A percentile compares a stretch with the other conserved stretches of the same genome.
These are phyloP conservation scores for Kokia cookei DNA, from an alignment of 441 rosid species.

Conservation along the genomic window DNA sequence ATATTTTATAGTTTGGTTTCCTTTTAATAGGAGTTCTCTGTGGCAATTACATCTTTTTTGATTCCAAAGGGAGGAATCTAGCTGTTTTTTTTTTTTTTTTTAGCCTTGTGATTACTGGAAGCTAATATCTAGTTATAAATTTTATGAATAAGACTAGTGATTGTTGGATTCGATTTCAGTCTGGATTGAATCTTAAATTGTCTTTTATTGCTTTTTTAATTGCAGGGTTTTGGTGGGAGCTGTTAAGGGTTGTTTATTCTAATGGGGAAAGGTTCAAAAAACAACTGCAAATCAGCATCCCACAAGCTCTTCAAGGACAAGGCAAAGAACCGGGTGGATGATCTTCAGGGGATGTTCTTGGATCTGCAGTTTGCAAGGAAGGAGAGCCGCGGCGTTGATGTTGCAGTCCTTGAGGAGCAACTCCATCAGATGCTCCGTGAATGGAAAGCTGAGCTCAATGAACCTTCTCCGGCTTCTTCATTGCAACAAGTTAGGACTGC, in stretches of 20 bases:
- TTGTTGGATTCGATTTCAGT: neutral
- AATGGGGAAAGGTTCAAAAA: constrained; percentile 71
- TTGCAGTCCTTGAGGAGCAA: constrained; percentile 83
- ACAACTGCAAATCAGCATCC: constrained; percentile 79
- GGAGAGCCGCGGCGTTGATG: constrained; percentile 73
- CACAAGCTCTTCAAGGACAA: constrained; percentile 93
- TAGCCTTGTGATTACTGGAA: neutral
- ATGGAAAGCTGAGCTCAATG: constrained; percentile 97
- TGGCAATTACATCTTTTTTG: neutral
- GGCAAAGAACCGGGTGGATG: constrained; percentile 97
- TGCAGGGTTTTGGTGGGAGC: constrained; percentile 14
- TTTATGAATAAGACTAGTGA: neutral
- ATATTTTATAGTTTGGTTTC: neutral
- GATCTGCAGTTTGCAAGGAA: constrained; percentile 93
- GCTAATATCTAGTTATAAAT: neutral
- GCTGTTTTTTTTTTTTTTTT: neutral
- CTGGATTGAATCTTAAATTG: constrained; percentile 13
- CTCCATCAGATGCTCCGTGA: constrained; percentile 99
- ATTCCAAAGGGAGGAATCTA: neutral
- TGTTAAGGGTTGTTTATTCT: constrained; percentile 18
- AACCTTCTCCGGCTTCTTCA: constrained; percentile 95
- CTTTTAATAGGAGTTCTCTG: neutral
- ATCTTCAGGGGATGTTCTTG: constrained; percentile 76
- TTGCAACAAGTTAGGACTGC: constrained; percentile 74
- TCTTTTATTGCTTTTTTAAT: constrained; percentile 6